Evolutionary conservation across 2,329 filamentous ascomycete species (phyloP).

Genomic region (Cladosporium sp.): DNA sequence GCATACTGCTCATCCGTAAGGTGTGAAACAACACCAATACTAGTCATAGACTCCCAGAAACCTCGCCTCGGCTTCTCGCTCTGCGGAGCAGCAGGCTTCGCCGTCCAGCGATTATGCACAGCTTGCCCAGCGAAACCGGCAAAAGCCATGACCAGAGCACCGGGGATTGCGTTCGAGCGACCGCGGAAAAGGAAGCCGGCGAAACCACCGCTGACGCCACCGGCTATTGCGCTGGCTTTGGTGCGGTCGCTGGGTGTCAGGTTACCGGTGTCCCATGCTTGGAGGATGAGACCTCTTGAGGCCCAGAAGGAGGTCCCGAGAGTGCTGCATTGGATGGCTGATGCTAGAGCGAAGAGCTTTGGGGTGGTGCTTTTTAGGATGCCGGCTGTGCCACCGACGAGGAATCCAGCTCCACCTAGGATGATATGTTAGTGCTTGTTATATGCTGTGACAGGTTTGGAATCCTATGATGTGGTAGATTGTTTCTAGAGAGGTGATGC

Average conservation of each 20-base stretch:
- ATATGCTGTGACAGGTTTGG: neutral
- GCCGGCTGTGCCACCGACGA: slow-evolving; percentile 47
- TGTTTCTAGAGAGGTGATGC: neutral
- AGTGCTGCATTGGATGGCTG: slow-evolving; percentile 78
- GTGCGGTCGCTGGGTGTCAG: slow-evolving; percentile 54
- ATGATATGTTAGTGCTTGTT: neutral
- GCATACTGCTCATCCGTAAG: slow-evolving; percentile 73
- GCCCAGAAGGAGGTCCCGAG: slow-evolving; percentile 77
- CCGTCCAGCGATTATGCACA: slow-evolving; percentile 54
- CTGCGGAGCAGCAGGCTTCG: slow-evolving; percentile 27
- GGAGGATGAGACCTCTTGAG: slow-evolving; percentile 46
- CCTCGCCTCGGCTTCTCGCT: slow-evolving; percentile 40
- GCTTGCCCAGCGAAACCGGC: slow-evolving; percentile 59
- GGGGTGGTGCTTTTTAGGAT: slow-evolving; percentile 65
- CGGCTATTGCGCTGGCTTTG: slow-evolving; percentile 68
- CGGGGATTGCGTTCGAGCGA: slow-evolving; percentile 56
- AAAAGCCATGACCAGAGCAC: slow-evolving; percentile 59
- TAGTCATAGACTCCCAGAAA: slow-evolving; percentile 51
- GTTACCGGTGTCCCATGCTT: slow-evolving; percentile 31
- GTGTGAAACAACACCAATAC: slow-evolving; percentile 64
- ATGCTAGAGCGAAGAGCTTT: slow-evolving; percentile 67
- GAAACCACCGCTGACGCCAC: slow-evolving; percentile 61
- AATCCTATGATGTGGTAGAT: neutral
- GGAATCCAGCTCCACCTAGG: slow-evolving; percentile 65
- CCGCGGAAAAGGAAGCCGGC: slow-evolving; percentile 60